Percentiles rank a stretch among this genome's conserved stretches.
These are phyloP conservation scores for Aspergillus glaucus DNA, from an alignment of 2,329 filamentous ascomycete genomes.

Conservation along the genomic window DNA sequence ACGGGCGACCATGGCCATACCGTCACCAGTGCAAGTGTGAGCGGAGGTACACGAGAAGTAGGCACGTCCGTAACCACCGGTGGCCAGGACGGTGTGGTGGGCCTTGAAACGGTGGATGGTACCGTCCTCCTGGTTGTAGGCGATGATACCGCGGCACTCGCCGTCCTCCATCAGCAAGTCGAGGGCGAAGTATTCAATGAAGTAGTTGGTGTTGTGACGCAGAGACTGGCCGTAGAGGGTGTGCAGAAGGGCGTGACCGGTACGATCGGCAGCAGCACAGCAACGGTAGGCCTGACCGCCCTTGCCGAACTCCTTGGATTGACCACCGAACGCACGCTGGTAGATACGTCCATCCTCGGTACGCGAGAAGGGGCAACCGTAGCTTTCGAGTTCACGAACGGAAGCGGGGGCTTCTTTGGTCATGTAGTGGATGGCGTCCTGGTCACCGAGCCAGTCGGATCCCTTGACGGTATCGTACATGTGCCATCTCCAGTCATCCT, in stretches of 20 bases:
- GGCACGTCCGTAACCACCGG: conserved; percentile 92
- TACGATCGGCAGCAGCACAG: conserved; percentile 93
- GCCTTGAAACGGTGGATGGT: conserved; percentile 95
- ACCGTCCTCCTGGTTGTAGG: conserved; percentile 98
- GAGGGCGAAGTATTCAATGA: conserved; percentile 97
- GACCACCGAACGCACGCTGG: conserved; percentile 96
- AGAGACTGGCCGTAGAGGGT: conserved; percentile 97
- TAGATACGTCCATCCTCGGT: conserved; percentile 97
- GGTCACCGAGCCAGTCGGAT: conserved; percentile 94
- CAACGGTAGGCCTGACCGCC: conserved; percentile 97
- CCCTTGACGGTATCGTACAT: conserved; percentile 99
- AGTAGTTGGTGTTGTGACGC: conserved; percentile 98
- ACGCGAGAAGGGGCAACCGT: conserved; percentile 87
- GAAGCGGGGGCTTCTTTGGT: conserved; percentile 86
- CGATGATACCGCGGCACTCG: conserved; percentile 91
- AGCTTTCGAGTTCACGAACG: conserved; percentile 93
- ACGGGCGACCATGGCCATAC: conserved; percentile 98
- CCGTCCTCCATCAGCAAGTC: conserved; percentile 97
- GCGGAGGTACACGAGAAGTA: conserved; percentile 99
- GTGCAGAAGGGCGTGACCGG: conserved; percentile 94
- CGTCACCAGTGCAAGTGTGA: conserved; percentile 97
- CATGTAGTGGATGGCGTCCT: conserved; percentile 98
- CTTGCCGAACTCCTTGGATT: conserved; percentile 91
- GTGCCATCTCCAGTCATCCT: conserved; percentile 98
- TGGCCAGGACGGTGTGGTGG: conserved; percentile 94